Percentiles rank a stretch among this genome's conserved stretches.
Conservation (phyloP, 495 filamentous ascomycete genomes). For the Annulohypoxylon moriforme region DNA sequence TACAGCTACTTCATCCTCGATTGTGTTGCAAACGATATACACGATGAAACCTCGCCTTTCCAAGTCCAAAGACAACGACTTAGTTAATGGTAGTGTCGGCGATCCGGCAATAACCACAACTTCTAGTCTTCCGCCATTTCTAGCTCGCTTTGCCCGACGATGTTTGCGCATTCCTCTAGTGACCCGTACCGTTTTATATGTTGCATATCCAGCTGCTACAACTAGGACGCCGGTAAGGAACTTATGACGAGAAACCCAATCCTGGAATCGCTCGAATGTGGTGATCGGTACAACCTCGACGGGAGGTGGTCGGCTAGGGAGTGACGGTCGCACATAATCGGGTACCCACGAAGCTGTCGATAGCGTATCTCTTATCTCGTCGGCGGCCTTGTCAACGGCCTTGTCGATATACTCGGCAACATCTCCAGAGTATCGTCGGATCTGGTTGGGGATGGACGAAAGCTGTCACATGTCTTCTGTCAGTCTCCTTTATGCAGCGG, state of each 20-base stretch:
- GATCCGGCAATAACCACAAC: constrained; percentile 91
- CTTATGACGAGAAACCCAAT: constrained; percentile 77
- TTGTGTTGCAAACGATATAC: constrained; percentile 81
- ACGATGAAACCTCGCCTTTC: constrained; percentile 95
- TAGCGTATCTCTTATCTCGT: constrained; percentile 69
- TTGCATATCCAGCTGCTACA: constrained; percentile 73
- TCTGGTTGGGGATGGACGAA: constrained; percentile 75
- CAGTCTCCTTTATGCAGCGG: constrained; percentile 15
- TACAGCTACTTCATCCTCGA: constrained; percentile 84
- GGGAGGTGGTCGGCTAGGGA: constrained; percentile 59
- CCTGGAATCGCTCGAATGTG: constrained; percentile 52
- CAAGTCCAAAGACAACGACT: constrained; percentile 82
- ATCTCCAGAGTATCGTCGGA: constrained; percentile 70
- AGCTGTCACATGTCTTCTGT: constrained; percentile 63
- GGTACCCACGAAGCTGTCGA: constrained; percentile 76
- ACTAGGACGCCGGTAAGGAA: constrained; percentile 74
- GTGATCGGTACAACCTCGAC: constrained; percentile 49
- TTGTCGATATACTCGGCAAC: constrained; percentile 82
- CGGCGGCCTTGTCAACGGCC: constrained; percentile 76
- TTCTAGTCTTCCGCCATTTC: constrained; percentile 87
- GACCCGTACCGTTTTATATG: constrained; percentile 72
- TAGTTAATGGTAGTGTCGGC: constrained; percentile 80
- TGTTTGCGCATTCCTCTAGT: constrained; percentile 70
- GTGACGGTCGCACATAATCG: constrained; percentile 70
- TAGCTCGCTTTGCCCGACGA: constrained; percentile 77